Evolutionary conservation across 2,329 filamentous ascomycete genomes (phyloP).

Genomic region (Diaporthe helianthi): DNA sequence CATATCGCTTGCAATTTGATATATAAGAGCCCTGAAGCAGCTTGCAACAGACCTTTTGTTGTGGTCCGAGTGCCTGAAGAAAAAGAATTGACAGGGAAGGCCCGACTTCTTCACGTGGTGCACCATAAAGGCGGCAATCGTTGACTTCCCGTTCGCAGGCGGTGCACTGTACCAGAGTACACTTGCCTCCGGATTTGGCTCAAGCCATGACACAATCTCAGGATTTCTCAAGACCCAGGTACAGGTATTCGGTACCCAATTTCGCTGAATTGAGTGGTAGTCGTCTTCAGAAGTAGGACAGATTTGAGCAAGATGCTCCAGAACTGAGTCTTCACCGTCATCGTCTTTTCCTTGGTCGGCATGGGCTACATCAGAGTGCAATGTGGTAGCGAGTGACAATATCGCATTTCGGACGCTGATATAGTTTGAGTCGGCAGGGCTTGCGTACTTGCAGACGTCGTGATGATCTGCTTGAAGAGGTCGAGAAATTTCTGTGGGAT

Average conservation of each 20-base stretch:
- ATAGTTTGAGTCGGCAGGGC: not conserved
- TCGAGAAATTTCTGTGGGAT: not conserved
- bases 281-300: not conserved
- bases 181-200: not conserved
- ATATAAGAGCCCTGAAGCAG: not conserved
- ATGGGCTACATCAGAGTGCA: not conserved
- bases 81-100: not conserved
- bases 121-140: not conserved
- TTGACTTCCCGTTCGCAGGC: not conserved
- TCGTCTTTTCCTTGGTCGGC: not conserved
- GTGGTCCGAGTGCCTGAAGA: not conserved
- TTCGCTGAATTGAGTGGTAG: not conserved
- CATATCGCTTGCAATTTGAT: not conserved
- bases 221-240: not conserved
- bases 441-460: not conserved
- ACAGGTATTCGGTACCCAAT: not conserved
- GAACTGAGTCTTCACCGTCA: not conserved
- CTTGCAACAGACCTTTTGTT: not conserved
- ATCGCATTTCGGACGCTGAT: not conserved
- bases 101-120: not conserved
- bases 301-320: not conserved
- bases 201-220: not conserved
- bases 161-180: not conserved
- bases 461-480: slow-evolving; percentile 3
- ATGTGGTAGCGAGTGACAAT: not conserved